Base-by-base conservation (phyloP, 345 rosid species). In the Gossypium arboreum region DNA sequence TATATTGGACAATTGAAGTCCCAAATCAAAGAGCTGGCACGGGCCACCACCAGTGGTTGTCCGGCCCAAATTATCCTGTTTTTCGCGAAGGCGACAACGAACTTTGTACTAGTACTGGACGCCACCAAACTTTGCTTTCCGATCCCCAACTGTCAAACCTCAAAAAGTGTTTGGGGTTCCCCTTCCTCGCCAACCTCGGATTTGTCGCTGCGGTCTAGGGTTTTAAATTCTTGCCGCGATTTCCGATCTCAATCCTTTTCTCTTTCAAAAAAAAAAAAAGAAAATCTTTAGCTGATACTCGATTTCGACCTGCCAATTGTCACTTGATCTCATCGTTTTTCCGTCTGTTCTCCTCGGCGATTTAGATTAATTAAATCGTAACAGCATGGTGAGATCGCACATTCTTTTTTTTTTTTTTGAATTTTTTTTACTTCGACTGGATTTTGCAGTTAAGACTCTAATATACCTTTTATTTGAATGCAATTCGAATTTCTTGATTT, bases 381-480 rank as follows among this genome's bases (percentile, higher is more conserved):
- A 70, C 73, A 70, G 60, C 61, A 70, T 70, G 73, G 73, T 70
- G 18, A 70, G 73, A 34, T n/a, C 73, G 12, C 9, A 13, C 48
- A 29, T 67, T 45, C 13, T 9, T 18, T 44, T 44, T 43, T 18
- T 44, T 44, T 43, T 10, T 20, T 45, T 67, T 22, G 0, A 3
- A 34, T 34, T 34, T 34, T 34, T 34, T 8, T 20, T 20, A 47
- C 18, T 45, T 47, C 11, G 41, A 47, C 34, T 48, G 20, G 43
- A 52, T 70, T 70, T 52, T 34, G 41, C 47, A 9, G 5, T 1
- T 70, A 29, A n/a, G 73, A 34, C 47, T 52, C 11, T 52, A 9
- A 70, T 29, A n/a, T 52, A 25, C 60, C 11, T 20, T 66, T 44
- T 11, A 9, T 16, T 52, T 29, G 61, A 54, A 52, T 70, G 73